Base-by-base conservation (phyloP, 116 monocot genomes). In the Papilionanthe hybrid region DNA sequence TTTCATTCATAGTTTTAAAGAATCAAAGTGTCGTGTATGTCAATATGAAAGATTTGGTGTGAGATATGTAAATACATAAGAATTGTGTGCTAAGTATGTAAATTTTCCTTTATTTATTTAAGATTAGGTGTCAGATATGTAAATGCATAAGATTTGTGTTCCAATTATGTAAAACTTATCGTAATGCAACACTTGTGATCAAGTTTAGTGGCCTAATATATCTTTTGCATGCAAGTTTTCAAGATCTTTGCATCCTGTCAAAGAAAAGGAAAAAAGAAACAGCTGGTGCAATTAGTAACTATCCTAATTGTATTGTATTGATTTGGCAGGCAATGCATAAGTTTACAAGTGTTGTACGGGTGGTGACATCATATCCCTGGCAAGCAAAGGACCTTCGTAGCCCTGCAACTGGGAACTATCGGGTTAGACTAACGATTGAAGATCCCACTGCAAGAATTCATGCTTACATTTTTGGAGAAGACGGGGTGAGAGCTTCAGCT, bases 381-480 rank as follows among this genome's bases (percentile, higher is more conserved):
- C 75, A 81, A 60, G 83, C 78, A 22, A 68, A 86, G 32, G 72
- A 89, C 53, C 63, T 92, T 3, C n/a, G 80, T 28, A 82, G 81
- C 72, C 80, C 79, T 27, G 11, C 50, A 1, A 23, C 53, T 8
- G 86, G 82, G 5, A 74, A 83, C 32, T 88, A 87, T 56, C 88
- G 88, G 0, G 12, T 95, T 42, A 75, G 85, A 63, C 56, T 91
- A 29, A 95, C 88, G 44, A 72, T 95, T 63, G 95, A 95, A 75
- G 91, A 95, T 81, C 85, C 93, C 30, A 95, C 95, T 55, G 93
- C 93, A 41, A 93, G 95, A 84, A 83, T 95, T 49, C 86, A 91
- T 83, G 92, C 91, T 17, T 91, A 89, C 22, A 82, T 95, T 79
- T 78, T 13, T 41, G 78, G 78, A 53, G 86, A 90, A 85, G 86